Conservation (phyloP, 2,329 filamentous ascomycete genomes). For the Rosellinia necatrix region DNA sequence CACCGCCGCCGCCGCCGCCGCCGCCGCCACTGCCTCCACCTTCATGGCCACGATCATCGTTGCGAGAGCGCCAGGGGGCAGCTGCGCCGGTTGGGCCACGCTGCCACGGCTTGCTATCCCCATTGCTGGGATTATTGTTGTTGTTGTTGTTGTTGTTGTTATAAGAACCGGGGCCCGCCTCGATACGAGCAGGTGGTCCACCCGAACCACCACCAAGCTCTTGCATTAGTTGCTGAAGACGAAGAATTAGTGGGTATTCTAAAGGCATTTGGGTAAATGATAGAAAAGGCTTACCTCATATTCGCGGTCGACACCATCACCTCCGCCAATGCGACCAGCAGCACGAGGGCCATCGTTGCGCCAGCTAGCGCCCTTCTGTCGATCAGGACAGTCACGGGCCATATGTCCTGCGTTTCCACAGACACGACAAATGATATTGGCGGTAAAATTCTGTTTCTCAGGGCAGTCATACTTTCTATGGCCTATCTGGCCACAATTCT, state of each 20-base stretch:
- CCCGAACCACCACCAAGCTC: constrained; percentile 81
- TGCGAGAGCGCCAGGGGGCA: constrained; percentile 75
- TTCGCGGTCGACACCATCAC: constrained; percentile 88
- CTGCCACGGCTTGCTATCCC: constrained; percentile 82
- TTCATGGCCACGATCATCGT: constrained; percentile 57
- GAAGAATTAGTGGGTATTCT: constrained; percentile 46
- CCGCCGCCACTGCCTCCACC: constrained; percentile 46
- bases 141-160: constrained; percentile 47
- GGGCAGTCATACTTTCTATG: constrained; percentile 99
- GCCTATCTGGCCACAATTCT: constrained; percentile 98
- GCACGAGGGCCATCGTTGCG: constrained; percentile 70
- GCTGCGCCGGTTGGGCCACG: constrained; percentile 81
- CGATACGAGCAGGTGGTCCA: constrained; percentile 77
- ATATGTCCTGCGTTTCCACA: constrained; percentile 98
- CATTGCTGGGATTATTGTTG: too few relatives aligned
- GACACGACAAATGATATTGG: constrained; percentile 97
- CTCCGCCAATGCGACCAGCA: constrained; percentile 71
- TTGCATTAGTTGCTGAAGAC: constrained; percentile 85
- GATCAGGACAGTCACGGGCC: constrained; percentile 95
- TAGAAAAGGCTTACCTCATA: constrained; percentile 74
- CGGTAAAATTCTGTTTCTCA: constrained; percentile 97
- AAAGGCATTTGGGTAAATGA: neutral
- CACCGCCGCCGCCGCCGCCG: constrained; percentile 42
- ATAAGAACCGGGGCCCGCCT: constrained; percentile 74
- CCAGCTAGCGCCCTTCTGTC: constrained; percentile 89